A percentile compares a stretch with the other conserved stretches of the same genome.
These are phyloP conservation scores for Fomitopsis serialis DNA, from an alignment of 768 basidiomycete species.

Conservation along the genomic window DNA sequence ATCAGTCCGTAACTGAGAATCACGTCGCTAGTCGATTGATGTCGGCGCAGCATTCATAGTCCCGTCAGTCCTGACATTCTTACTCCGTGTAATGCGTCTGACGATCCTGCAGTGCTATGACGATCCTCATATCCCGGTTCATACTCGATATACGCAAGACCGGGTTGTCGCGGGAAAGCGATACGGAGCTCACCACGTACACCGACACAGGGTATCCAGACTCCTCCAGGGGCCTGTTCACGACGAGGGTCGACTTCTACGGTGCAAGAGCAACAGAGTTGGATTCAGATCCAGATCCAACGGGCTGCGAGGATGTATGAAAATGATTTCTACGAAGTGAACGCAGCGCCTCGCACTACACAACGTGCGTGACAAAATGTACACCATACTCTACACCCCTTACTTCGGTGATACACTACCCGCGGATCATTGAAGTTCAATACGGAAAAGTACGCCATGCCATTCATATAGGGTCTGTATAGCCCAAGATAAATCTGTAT, in stretches of 20 bases:
- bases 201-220: not conserved
- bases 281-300: no score
- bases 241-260: not conserved
- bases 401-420: no score
- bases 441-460: no score
- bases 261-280: not conserved
- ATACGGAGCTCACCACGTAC: not conserved
- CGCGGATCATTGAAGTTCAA: no score
- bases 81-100: not conserved
- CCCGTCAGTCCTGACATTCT: not conserved
- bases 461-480: no score
- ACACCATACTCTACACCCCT: no score
- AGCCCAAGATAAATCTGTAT: no score
- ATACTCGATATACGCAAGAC: not conserved
- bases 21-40: not conserved
- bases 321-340: no score
- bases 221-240: not conserved
- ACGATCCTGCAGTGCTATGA: not conserved
- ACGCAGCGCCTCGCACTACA: no score
- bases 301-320: no score
- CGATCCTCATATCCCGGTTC: not conserved
- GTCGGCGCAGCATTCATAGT: not conserved
- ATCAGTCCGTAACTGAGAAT: not conserved
- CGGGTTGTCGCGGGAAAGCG: not conserved
- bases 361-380: no score